Percentiles rank a stretch among this genome's conserved stretches.
These are phyloP conservation scores for Bruguiera gymnorhiza DNA, from an alignment of 345 rosid genomes.

Conservation along the genomic window DNA sequence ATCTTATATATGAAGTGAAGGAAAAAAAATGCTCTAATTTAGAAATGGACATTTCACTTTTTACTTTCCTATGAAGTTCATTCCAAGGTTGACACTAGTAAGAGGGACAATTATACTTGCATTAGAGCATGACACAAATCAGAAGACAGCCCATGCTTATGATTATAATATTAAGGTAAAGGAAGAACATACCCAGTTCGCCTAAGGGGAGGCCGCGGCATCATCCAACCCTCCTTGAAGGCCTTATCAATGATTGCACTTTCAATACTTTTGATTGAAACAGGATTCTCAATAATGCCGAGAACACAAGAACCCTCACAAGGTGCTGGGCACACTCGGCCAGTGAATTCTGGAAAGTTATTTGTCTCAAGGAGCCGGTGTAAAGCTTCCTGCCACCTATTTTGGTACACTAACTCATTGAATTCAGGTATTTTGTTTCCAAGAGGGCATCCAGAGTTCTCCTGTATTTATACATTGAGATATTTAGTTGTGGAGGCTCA, in stretches of 20 bases:
- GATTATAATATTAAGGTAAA: not conserved
- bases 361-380: conserved; percentile 94
- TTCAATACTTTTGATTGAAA: conserved; percentile 89
- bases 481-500: not conserved
- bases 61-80: no score
- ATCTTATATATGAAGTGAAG: not conserved
- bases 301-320: conserved; percentile 99
- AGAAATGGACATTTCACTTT: not conserved
- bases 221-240: conserved; percentile 99
- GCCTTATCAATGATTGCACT: conserved; percentile 93
- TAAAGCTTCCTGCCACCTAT: conserved; percentile 98
- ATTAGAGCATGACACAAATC: not conserved
- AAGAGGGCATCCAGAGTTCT: conserved; percentile 95
- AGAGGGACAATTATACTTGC: no score
- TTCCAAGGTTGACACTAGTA: no score
- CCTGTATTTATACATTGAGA: conserved; percentile 40
- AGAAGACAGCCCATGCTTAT: not conserved
- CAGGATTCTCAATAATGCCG: conserved; percentile 99
- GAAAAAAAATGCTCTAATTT: not conserved
- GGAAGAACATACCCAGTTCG: conserved; percentile 71
- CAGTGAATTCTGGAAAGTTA: conserved; percentile 98
- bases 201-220: conserved; percentile 76
- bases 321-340: conserved; percentile 99
- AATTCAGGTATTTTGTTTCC: conserved; percentile 99
- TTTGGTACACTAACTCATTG: conserved; percentile 94